A percentile compares a stretch with the other conserved stretches of the same genome.
Conservation (phyloP, 441 rosid species). For the Brassica hybrid region DNA sequence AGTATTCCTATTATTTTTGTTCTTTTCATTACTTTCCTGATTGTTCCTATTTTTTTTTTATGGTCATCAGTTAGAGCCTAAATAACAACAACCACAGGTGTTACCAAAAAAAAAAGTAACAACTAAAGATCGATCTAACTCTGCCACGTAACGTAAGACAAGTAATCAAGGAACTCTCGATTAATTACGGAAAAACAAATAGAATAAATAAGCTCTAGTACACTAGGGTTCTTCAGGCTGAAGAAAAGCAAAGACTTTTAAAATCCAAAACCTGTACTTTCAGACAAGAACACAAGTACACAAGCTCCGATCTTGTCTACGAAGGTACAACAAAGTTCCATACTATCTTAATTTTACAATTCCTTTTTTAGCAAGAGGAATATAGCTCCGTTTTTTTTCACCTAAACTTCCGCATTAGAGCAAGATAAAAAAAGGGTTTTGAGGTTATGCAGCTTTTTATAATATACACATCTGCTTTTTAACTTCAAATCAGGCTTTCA, state of each 20-base stretch:
- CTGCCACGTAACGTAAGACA: constrained; percentile 5
- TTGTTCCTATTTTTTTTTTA: too few species aligned
- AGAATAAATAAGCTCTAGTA: not conserved
- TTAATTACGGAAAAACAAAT: not conserved
- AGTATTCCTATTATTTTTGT: too few species aligned
- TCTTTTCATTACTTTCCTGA: too few species aligned
- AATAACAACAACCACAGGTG: too few species aligned
- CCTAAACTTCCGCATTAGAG: not conserved
- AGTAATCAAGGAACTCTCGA: not conserved
- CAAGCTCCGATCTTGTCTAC: not conserved
- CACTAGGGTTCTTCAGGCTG: constrained; percentile 13
- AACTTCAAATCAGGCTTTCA: not conserved
- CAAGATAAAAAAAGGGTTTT: not conserved
- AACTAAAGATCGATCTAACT: not conserved
- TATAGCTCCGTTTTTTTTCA: not conserved
- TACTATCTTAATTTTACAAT: not conserved
- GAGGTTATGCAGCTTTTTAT: not conserved
- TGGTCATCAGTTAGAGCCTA: too few species aligned
- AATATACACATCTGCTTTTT: not conserved
- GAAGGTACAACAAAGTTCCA: not conserved
- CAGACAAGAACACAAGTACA: not conserved
- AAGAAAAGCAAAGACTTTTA: not conserved
- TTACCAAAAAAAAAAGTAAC: not conserved
- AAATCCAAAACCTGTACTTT: not conserved
- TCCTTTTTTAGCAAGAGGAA: not conserved